Base-by-base conservation (phyloP, 805 yeast species). In the Saccharomyces eubayanus region DNA sequence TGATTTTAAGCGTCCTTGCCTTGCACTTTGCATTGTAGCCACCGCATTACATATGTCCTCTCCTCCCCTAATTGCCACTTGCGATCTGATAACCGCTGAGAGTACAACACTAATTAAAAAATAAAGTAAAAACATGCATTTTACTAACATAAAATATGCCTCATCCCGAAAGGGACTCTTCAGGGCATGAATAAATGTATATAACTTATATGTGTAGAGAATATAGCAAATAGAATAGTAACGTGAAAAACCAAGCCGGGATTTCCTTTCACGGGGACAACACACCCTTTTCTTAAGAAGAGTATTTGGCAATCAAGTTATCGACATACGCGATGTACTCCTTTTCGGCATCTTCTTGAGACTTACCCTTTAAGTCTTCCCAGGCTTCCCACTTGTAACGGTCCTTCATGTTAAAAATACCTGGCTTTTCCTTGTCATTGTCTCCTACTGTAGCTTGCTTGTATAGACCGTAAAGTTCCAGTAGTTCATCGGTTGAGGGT, bases 371-470 rank as follows among this genome's bases (percentile, higher is more conserved):
- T 67, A 85, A 76, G 64, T 83, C 84, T 65, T 85, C 85, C 98
- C 98, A 94, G 8, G 98, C 81, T 69, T 91, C 92, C 98, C 98
- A 94, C 79, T 94, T 94, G 81, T 88, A 87, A 75, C 95, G 90
- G 62, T 92, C 97, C 77, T 87, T 89, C 76, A 94, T 80, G 75
- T 90, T 96, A 72, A 94, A 89, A 55, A 87, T 74, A 59, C 97
- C 94, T 52, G 99, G 99, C 76, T 89, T 88, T 53, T 79, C 76
- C 57, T 96, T 87, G 60, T 71, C 72, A 80, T 89, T 89, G 80
- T 94, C 99, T 61, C 99, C 99, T 54, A 85, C 86, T 36, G 97
- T 92, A 63, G 98, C 96, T 77, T 94, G 99, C 75, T 94, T 94
- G 85, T 79, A 94, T 64, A 94, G 79, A 49, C 92, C 97, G 76